Evolutionary conservation across 257 asterid species (phyloP), one percentile per base, ranked within the genome.

Genomic region (Linaria vulgaris): DNA sequence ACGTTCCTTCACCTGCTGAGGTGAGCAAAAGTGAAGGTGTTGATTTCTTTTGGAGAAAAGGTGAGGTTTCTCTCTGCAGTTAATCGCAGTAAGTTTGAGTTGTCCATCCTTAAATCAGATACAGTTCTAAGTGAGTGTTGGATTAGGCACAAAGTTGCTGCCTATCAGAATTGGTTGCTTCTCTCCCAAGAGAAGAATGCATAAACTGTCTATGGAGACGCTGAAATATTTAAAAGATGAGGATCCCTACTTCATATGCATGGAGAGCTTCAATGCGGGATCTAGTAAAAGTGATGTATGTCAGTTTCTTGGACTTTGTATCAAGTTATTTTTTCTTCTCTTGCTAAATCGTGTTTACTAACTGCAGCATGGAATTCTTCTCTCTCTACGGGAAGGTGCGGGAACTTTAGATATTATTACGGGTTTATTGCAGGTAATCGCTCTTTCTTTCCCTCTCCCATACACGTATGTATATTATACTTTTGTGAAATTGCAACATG

Each of bases 1-100:
- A 74, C 64, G 79, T 90, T 67, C 99, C 96, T 70, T 82, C 96
- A 15, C 96, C 95, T 17, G 96, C 97, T 71, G 96, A 90, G 78
- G 94, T 89, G 71, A 90, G 99, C 76, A 72, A 76, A 71, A 74
- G 45, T 72, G 97, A 92, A 78, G 96, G 89, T 56, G 66, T 82
- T 46, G 70, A 63, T 73, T 72, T 87, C 64, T 67, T 71, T 27
- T 69, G 88, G 84, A 82, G 70, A 69, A 80, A 73, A 82, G 91
- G 99, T 83, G 69, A 64, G 77, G 56, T 61, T 39, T 48, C 14
- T 53, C 48, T 49, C 65, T 9, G n/a, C 38, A 41, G 16, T 30
- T 52, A 38, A 66, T 27, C 51, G 17, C 59, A 37, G 0, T 17
- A 44, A 39, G 24, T 34, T 50, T 57, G 12, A 51, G 12, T 61